These are phyloP conservation scores for Helenozyma rhizophorensis DNA, from an alignment of 805 yeast genomes.

Conservation along the genomic window DNA sequence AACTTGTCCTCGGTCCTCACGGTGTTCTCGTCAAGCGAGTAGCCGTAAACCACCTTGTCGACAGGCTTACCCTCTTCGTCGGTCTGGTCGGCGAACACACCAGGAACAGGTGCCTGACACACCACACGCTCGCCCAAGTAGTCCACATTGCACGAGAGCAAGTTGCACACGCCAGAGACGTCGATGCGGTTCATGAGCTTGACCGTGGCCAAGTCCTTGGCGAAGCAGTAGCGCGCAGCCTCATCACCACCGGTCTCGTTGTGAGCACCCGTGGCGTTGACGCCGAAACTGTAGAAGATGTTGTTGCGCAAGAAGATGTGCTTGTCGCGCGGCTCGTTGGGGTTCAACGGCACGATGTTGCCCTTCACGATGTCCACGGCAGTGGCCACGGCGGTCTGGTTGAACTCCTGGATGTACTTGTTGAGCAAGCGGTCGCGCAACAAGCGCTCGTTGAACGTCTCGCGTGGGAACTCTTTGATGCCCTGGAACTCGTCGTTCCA, in stretches of 20 bases:
- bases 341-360: slow-evolving; percentile 72
- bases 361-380: slow-evolving; percentile 75
- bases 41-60: slow-evolving; percentile 67
- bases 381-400: slow-evolving; percentile 69
- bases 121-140: slow-evolving; percentile 84
- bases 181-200: slow-evolving; percentile 65
- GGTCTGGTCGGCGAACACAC: slow-evolving; percentile 52
- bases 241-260: slow-evolving; percentile 70
- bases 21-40: slow-evolving; percentile 52
- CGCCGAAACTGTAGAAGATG: slow-evolving; percentile 79
- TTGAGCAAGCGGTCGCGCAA: slow-evolving; percentile 71
- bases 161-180: slow-evolving; percentile 56
- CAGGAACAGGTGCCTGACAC: slow-evolving; percentile 96
- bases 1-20: slow-evolving; percentile 52
- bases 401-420: slow-evolving; percentile 71
- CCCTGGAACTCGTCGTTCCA: slow-evolving; percentile 92
- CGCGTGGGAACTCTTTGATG: slow-evolving; percentile 63
- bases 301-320: slow-evolving; percentile 76
- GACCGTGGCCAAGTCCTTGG: slow-evolving; percentile 74
- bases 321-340: slow-evolving; percentile 57
- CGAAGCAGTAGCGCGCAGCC: slow-evolving; percentile 77
- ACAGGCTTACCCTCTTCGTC: slow-evolving; percentile 13
- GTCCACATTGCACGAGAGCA: slow-evolving; percentile 84
- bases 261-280: slow-evolving; percentile 60
- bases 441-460: slow-evolving; percentile 59